These are phyloP conservation scores for Endoconidiophora polonica DNA, from an alignment of 2,329 filamentous ascomycete genomes.

Conservation along the genomic window DNA sequence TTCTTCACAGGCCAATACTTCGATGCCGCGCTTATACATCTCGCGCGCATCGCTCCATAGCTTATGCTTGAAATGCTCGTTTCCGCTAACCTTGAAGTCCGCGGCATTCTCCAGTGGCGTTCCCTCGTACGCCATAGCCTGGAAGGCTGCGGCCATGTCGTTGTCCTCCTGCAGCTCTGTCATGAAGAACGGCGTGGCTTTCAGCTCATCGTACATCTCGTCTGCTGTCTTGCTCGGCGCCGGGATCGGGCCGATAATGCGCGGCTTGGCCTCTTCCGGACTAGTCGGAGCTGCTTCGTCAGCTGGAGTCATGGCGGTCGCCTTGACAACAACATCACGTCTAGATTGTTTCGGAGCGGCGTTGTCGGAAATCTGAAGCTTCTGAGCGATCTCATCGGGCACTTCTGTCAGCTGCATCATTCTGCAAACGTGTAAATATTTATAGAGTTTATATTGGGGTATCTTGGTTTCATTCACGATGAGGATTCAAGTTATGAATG, in stretches of 20 bases:
- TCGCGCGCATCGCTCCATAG: slow-evolving; percentile 72
- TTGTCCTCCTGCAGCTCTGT: slow-evolving; percentile 70
- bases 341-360: background rate
- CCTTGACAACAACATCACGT: slow-evolving; percentile 2
- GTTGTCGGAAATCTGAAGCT: background rate
- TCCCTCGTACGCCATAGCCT: slow-evolving; percentile 84
- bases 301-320: background rate
- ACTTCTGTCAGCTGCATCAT: slow-evolving; percentile 2
- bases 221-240: slow-evolving; percentile 30
- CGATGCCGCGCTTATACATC: slow-evolving; percentile 78
- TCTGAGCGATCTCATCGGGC: background rate
- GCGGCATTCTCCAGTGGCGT: slow-evolving; percentile 65
- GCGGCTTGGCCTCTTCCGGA: slow-evolving; percentile 28
- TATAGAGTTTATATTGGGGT: no score
- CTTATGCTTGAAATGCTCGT: slow-evolving; percentile 63
- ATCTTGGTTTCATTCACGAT: no score
- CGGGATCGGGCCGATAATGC: slow-evolving; percentile 30
- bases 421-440: no score
- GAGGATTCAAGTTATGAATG: no score
- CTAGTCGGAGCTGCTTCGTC: slow-evolving; percentile 18
- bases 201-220: slow-evolving; percentile 39
- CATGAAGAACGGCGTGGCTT: slow-evolving; percentile 78
- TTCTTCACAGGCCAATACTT: slow-evolving; percentile 51
- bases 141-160: slow-evolving; percentile 66
- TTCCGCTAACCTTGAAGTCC: slow-evolving; percentile 83